phyloP scores from a whole-genome alignment of 2,329 filamentous ascomycete species.

The Falciphora oryzae region DNA sequence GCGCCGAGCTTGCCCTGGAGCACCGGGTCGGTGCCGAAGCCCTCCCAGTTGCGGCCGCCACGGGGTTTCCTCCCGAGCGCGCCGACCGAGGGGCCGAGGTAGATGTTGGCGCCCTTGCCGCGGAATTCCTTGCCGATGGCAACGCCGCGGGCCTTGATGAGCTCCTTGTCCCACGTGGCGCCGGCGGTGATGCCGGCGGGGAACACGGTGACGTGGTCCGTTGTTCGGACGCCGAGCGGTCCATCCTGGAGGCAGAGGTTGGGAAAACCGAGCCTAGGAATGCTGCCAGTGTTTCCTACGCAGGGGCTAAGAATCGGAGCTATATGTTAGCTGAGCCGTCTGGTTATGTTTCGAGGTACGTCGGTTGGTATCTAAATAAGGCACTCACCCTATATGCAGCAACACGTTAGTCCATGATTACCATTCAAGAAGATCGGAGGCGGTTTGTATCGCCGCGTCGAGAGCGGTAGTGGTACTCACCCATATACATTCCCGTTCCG shows the following conservation, averaged over 20 bases:
- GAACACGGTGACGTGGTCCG: conserved; percentile 71
- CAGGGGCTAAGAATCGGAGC: conserved; percentile 45
- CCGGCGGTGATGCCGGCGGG: conserved; percentile 73
- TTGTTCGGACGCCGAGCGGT: conserved; percentile 64
- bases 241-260: conserved; percentile 68
- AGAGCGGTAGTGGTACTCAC: conserved; percentile 21
- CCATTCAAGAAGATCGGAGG: too few species aligned
- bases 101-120: conserved; percentile 67
- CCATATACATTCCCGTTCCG: conserved; percentile 68
- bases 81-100: conserved; percentile 65
- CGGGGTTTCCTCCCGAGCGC: conserved; percentile 66
- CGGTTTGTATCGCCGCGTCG: background rate
- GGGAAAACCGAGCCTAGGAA: conserved; percentile 63
- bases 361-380: background rate
- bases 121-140: conserved; percentile 66
- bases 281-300: conserved; percentile 71
- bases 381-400: conserved; percentile 17
- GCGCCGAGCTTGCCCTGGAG: conserved; percentile 67
- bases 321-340: conserved; percentile 20
- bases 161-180: conserved; percentile 67
- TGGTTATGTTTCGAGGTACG: conserved; percentile 5
- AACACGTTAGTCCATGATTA: too few species aligned
- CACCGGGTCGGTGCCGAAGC: conserved; percentile 64
- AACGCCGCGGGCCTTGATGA: conserved; percentile 63
- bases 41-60: conserved; percentile 71